Base-by-base conservation (phyloP, 768 basidiomycete species). In the Tylopilus felleus region DNA sequence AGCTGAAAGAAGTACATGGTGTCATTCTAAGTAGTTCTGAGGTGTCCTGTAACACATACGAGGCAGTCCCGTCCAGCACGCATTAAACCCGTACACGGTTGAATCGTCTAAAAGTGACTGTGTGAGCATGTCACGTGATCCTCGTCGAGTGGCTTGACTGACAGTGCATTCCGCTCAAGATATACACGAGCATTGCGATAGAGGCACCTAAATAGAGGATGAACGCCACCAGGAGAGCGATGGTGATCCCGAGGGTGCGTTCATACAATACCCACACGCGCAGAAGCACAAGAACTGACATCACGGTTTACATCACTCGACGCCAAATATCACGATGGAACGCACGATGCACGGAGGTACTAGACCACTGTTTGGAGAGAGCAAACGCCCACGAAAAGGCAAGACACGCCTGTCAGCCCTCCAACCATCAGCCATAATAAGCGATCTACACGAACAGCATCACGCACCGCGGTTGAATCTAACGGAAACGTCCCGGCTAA, bases 201-300 rank as follows among this genome's bases (percentile, higher is more conserved):
- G 3, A n/a, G 16, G 52, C 23, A 5, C 29, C 41, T 12, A 40
- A 1, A 42, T 47, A 53, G 29, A 53, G n/a, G 23, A 17, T 12
- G 40, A 47, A 10, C 31, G 29, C 17, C 9, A 17, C 39, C 7
- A 6, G 10, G 23, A 53, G 46, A 8, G 40, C 23, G 39, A 41
- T 35, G 31, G 39, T 42, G 14, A 42, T 28, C n/a, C 19, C 23
- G 40, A 23, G 52, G 31, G 46, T 53, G 22, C 52, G 45, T 8
- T 45, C 46, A 21, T 35, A 28, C 29, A 53, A 16, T 41, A 53
- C 28, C 52, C 52, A 47, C 7, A 53, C n/a, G 16, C 52, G 40
- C 39, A 53, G 19, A 2, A 53, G 23, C 23, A 53, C 52, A 31
- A 53, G 14, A 35, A 35, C 46, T 53, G 29, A 17, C 17, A 12